Percentiles rank a stretch among this genome's conserved stretches.
Conservation (phyloP, 2,329 filamentous ascomycete genomes). For the Volutella citrinella region DNA sequence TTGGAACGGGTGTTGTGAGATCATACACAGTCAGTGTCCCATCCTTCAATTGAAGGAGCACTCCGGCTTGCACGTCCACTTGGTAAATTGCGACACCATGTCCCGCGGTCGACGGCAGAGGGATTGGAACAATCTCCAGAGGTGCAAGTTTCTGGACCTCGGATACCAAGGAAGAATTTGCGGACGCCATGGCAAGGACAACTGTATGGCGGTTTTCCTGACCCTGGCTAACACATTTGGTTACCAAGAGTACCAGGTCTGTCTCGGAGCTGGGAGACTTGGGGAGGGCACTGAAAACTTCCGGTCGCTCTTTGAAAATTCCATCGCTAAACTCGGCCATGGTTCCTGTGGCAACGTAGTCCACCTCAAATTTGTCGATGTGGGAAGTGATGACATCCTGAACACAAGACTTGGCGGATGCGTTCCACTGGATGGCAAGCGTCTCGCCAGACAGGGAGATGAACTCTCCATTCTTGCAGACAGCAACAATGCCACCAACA, state of each 20-base stretch:
- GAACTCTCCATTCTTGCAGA: conserved; percentile 60
- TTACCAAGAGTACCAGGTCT: conserved; percentile 55
- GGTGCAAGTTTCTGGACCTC: conserved; percentile 36
- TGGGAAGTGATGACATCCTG: conserved; percentile 32
- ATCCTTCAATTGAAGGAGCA: conserved; percentile 57
- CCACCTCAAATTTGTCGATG: conserved; percentile 42
- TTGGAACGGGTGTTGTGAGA: conserved; percentile 60
- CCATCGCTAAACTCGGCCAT: conserved; percentile 50
- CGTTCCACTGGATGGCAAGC: conserved; percentile 32
- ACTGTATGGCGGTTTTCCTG: conserved; percentile 30
- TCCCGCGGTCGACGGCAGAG: conserved; percentile 17
- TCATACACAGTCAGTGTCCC: conserved; percentile 60
- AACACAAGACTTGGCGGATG: conserved; percentile 31
- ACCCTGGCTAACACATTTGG: conserved; percentile 30
- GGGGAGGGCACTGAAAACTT: conserved; percentile 50
- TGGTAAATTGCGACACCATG: conserved; percentile 39
- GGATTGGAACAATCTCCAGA: conserved; percentile 38
- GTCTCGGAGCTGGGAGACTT: conserved; percentile 44
- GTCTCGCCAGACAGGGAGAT: conserved; percentile 57
- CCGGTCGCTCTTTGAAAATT: conserved; percentile 52
- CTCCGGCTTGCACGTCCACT: conserved; percentile 61
- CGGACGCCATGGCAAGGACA: conserved; percentile 31
- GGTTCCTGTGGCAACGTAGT: conserved; percentile 45
- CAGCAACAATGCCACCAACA: conserved; percentile 45
- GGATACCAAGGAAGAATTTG: conserved; percentile 17